Evolutionary conservation across 2,329 filamentous ascomycete species (phyloP), one percentile per base, ranked within the genome.

Genomic region (Fonsecaea multimorphosa): DNA sequence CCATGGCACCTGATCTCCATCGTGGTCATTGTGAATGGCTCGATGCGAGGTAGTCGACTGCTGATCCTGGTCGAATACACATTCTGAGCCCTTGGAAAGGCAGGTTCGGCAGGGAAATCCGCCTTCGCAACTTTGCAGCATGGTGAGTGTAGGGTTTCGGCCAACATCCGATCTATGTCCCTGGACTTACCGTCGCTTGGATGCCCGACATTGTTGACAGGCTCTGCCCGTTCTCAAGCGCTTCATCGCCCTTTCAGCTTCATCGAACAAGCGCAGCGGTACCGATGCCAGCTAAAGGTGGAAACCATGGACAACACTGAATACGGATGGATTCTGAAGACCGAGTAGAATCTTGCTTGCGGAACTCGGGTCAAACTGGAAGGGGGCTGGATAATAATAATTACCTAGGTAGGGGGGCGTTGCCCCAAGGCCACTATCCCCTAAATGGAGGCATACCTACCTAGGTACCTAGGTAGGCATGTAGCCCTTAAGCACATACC

Each of bases 131-230:
- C 56, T 58, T 32, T 12, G 22, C 44, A 1, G 27, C 9, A 24
- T 24, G 12, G 44, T 49, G 12, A 54, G 32, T 31, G 29, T 9
- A 11, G 16, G 12, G 11, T n/a, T 16, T 16, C 7, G 29, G 3
- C 19, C 6, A 9, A 54, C 52, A 11, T 32, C 32, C 9, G 29
- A 22, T 9, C 12, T 29, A 3, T 34, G 3, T 54, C 12, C 24
- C 27, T 29, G 29, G n/a, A 40, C 56, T 58, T 32, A 58, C 56
- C 56, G 56, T 49, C 56, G 56, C 29, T 58, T 58, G 22, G 56
- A 58, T 22, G 8, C 5, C 27, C 38, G 38, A 44, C 56, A 58
- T n/a, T 49, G 56, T 31, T 44, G 44, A 24, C 44, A 49, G 44
- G 44, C 44, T 49, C 44, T 24, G 8, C 44, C 44, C 27, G 44